A percentile compares a stretch with the other conserved stretches of the same genome.
These are phyloP conservation scores for Aspergillus fumigatiaffinis DNA, from an alignment of 2,329 filamentous ascomycete genomes.

Conservation along the genomic window DNA sequence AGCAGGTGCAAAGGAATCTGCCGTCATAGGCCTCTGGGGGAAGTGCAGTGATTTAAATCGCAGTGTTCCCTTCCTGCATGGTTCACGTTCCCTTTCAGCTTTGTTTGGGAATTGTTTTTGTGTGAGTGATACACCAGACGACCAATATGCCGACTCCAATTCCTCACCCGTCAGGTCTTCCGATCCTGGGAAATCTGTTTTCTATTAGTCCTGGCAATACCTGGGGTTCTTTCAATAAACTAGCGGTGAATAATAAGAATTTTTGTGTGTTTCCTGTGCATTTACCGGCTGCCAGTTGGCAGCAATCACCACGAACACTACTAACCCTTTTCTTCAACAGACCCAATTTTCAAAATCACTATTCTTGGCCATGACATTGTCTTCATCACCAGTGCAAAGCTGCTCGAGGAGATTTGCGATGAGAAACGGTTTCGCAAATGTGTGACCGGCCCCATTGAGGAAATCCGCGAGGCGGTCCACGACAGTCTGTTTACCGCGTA, in stretches of 20 bases:
- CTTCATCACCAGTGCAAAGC: conserved; percentile 50
- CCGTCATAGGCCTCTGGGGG: not conserved
- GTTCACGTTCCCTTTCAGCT: not conserved
- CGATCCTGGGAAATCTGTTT: conserved; percentile 51
- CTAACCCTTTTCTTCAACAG: conserved; percentile 28
- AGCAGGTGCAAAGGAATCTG: not conserved
- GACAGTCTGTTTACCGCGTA: conserved; percentile 65
- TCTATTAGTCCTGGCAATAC: conserved; percentile 49
- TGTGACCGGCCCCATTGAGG: conserved; percentile 50
- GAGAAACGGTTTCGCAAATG: conserved; percentile 57
- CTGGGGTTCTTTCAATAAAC: conserved; percentile 47
- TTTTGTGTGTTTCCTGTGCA: conserved; percentile 37
- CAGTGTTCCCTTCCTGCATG: not conserved
- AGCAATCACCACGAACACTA: not conserved
- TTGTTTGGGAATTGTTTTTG: not conserved
- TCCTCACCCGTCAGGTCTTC: conserved; percentile 49
- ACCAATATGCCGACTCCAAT: conserved; percentile 46
- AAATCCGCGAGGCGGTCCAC: conserved; percentile 59
- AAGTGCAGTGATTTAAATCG: not conserved
- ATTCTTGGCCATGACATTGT: conserved; percentile 46
- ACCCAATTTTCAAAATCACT: conserved; percentile 57
- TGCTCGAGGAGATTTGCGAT: conserved; percentile 63
- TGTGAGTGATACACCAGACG: not conserved
- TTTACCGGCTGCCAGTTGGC: not conserved
- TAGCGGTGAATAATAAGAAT: conserved; percentile 38